phyloP scores from a whole-genome alignment of 2,329 filamentous ascomycete species.

The Knoxdaviesia proteae region DNA sequence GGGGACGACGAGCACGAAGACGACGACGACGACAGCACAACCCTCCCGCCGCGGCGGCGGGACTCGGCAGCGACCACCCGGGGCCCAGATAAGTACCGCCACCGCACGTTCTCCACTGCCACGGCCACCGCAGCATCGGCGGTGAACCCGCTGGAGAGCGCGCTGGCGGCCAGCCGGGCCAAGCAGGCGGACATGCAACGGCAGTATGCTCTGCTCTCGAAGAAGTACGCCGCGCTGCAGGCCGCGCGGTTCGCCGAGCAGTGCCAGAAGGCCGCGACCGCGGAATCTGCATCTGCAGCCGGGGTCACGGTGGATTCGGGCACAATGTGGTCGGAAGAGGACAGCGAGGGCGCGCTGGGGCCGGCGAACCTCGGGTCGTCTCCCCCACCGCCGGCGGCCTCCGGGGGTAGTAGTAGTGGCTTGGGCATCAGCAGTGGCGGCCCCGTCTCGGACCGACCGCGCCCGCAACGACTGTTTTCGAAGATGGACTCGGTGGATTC shows the following conservation, averaged over 20 bases:
- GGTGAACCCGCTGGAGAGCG: constrained; percentile 14
- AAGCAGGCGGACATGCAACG: constrained; percentile 33
- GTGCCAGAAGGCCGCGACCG: background rate
- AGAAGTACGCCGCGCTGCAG: constrained; percentile 31
- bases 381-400: background rate
- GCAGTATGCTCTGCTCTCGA: constrained; percentile 26
- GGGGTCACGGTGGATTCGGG: background rate
- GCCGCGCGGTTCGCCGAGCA: constrained; percentile 25
- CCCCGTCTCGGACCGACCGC: constrained; percentile 11
- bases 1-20: no score
- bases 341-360: constrained; percentile 5
- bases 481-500: constrained; percentile 22
- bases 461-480: constrained; percentile 20
- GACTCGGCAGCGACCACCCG: no score
- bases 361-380: constrained; percentile 8
- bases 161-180: constrained; percentile 27
- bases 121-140: background rate
- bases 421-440: constrained; percentile 6
- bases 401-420: background rate
- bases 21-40: no score
- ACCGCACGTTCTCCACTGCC: background rate
- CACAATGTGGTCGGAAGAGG: constrained; percentile 3
- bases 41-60: no score
- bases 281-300: background rate
- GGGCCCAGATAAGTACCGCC: background rate